Evolutionary conservation across 2,329 filamentous ascomycete genomes (phyloP).

Genomic region (Alternaria sp.): DNA sequence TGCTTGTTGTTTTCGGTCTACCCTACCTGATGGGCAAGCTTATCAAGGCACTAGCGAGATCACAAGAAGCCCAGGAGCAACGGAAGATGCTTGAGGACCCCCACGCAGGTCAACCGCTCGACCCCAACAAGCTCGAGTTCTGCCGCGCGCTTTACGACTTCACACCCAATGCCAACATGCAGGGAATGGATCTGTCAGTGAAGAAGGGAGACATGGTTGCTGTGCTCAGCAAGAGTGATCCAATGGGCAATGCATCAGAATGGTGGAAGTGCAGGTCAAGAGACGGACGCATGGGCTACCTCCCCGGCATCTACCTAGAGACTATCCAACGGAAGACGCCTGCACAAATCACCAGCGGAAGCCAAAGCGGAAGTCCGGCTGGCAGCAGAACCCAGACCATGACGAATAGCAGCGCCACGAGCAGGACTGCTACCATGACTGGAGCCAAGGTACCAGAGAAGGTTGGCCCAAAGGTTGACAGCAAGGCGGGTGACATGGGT

Average conservation of each 20-base stretch:
- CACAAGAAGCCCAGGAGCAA: conserved; percentile 83
- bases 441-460: conserved; percentile 54
- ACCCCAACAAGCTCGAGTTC: conserved; percentile 93
- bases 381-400: conserved; percentile 64
- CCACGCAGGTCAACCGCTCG: conserved; percentile 65
- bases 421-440: conserved; percentile 56
- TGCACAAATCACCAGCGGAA: conserved; percentile 56
- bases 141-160: conserved; percentile 96
- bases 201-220: conserved; percentile 96
- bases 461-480: conserved; percentile 59
- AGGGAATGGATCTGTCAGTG: conserved; percentile 86
- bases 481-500: conserved; percentile 70
- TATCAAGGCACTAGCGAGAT: conserved; percentile 82
- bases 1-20: conserved; percentile 91
- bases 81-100: conserved; percentile 63
- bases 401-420: conserved; percentile 56
- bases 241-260: conserved; percentile 88
- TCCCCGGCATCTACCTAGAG: conserved; percentile 90
- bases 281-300: conserved; percentile 88
- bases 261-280: conserved; percentile 97
- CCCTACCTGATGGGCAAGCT: conserved; percentile 98
- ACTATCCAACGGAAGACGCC: conserved; percentile 68
- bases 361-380: conserved; percentile 53
- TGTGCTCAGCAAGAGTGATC: conserved; percentile 90
- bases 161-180: conserved; percentile 73